Conservation (phyloP, 1,284 basidiomycete species). For the Coniferiporia sulphurascens region DNA sequence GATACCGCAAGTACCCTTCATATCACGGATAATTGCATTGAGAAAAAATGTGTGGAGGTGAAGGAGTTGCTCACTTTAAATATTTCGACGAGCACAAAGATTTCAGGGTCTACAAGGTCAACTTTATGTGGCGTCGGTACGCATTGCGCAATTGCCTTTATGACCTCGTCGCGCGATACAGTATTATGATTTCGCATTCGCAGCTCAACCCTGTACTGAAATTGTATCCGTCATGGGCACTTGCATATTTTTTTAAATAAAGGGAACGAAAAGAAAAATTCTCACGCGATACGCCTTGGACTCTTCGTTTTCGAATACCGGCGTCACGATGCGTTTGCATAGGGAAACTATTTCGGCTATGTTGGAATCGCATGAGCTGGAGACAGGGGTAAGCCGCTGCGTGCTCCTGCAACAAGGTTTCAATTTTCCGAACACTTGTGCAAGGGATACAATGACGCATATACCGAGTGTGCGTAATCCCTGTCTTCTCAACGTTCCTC, state of each 20-base stretch:
- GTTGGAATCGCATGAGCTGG: slow-evolving; percentile 61
- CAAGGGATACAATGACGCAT: slow-evolving; percentile 12
- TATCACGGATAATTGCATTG: neutral
- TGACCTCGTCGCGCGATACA: slow-evolving; percentile 49
- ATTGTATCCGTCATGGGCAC: neutral
- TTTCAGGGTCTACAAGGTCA: slow-evolving; percentile 57
- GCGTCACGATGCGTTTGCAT: slow-evolving; percentile 47
- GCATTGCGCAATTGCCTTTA: slow-evolving; percentile 63
- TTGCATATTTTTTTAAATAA: neutral
- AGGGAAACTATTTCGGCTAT: slow-evolving; percentile 60
- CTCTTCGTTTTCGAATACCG: slow-evolving; percentile 44
- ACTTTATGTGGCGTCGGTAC: slow-evolving; percentile 64
- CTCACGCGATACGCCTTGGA: slow-evolving; percentile 40
- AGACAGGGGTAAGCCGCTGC: slow-evolving; percentile 66
- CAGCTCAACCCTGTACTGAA: slow-evolving; percentile 75
- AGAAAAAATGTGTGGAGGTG: neutral
- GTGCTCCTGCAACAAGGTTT: slow-evolving; percentile 43
- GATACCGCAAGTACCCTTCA: slow-evolving; percentile 65
- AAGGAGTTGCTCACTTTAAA: slow-evolving; percentile 56
- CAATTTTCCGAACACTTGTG: too few relatives aligned
- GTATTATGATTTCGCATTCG: slow-evolving; percentile 69
- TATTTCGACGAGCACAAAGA: slow-evolving; percentile 73
- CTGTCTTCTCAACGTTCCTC: slow-evolving; percentile 55
- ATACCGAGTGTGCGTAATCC: slow-evolving; percentile 62
- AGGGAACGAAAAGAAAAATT: neutral